phyloP scores from a whole-genome alignment of 2,329 filamentous ascomycete species.

The Beauveria varroae region DNA sequence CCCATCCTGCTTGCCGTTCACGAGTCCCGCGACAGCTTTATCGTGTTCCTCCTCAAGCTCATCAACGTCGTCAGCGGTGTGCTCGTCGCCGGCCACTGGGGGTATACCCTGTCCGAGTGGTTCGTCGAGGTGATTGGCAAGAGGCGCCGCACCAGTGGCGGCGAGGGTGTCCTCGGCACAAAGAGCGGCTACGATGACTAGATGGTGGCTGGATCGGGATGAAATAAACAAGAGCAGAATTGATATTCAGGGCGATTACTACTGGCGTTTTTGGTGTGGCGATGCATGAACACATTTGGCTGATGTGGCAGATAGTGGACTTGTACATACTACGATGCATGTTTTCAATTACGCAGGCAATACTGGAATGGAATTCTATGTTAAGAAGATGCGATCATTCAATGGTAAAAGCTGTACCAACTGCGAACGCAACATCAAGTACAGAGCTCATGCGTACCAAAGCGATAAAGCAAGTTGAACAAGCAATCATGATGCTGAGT shows the following conservation, averaged over 20 bases:
- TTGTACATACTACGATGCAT: background rate
- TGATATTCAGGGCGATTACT: background rate
- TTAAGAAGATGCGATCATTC: background rate
- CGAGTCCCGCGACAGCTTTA: constrained; percentile 68
- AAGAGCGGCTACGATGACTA: constrained; percentile 30
- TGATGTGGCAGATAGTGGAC: background rate
- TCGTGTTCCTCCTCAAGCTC: constrained; percentile 70
- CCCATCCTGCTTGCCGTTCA: constrained; percentile 81
- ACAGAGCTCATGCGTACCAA: background rate
- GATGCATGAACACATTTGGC: background rate
- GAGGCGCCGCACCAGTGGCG: constrained; percentile 36
- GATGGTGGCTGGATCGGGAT: background rate
- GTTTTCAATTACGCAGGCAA: background rate
- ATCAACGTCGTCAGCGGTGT: constrained; percentile 90
- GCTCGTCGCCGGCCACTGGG: constrained; percentile 88
- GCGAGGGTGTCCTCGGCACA: constrained; percentile 42
- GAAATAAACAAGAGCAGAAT: background rate
- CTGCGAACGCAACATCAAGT: background rate
- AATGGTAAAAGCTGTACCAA: background rate
- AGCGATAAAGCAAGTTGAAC: background rate
- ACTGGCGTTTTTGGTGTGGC: background rate
- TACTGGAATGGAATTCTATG: background rate
- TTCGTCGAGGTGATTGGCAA: constrained; percentile 46
- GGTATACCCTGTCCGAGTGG: constrained; percentile 81
- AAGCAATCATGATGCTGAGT: background rate